These are phyloP conservation scores for Funneliformis mosseae DNA, from an alignment of 192 early-diverging fungal species.

Conservation along the genomic window DNA sequence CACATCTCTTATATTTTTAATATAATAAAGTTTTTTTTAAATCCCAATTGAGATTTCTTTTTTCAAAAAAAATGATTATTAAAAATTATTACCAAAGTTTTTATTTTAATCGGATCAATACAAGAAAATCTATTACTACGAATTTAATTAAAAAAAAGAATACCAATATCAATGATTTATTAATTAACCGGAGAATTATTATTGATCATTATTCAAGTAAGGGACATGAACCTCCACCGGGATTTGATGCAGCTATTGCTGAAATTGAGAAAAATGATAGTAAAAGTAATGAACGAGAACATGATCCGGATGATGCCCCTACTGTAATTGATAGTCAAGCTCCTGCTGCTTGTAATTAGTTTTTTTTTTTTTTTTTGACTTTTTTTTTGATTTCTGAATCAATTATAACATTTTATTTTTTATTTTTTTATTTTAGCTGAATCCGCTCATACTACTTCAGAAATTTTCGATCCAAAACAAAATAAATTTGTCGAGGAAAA, in stretches of 20 bases:
- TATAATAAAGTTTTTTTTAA: not conserved
- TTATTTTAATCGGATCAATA: too few species aligned
- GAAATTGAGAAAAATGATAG: not conserved
- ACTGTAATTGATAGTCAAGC: conserved; percentile 1
- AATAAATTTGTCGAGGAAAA: not conserved
- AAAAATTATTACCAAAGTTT: too few species aligned
- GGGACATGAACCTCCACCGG: not conserved
- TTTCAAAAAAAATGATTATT: not conserved
- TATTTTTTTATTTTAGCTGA: not conserved
- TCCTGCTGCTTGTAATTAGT: not conserved
- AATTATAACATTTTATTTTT: not conserved
- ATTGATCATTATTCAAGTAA: not conserved
- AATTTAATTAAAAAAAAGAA: too few species aligned
- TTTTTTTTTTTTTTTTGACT: not conserved
- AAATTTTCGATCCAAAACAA: conserved; percentile 2
- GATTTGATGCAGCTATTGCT: not conserved
- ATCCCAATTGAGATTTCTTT: not conserved
- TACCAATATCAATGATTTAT: too few species aligned
- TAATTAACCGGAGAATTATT: too few species aligned
- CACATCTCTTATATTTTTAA: not conserved
- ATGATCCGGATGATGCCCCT: not conserved
- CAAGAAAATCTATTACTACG: too few species aligned
- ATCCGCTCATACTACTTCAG: not conserved
- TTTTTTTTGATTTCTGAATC: not conserved
- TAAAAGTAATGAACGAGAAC: not conserved